Percentiles rank a stretch among this genome's conserved stretches.
Evolutionary conservation across 345 rosid genomes (phyloP).

Genomic region (Gossypium australe): DNA sequence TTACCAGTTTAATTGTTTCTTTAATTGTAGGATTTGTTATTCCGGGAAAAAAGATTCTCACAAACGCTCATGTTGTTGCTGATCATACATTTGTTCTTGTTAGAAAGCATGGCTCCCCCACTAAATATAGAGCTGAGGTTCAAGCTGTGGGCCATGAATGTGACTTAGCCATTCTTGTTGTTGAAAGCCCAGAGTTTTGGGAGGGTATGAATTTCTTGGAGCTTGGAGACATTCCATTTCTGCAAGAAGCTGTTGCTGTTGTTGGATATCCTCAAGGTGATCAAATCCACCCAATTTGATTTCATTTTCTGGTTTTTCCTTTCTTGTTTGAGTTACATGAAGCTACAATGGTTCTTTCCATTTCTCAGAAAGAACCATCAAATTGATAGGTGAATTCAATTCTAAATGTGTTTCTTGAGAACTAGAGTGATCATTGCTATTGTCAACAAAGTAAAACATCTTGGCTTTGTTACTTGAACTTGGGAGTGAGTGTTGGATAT

Average conservation of each 20-base stretch:
- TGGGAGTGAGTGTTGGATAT: too few species aligned
- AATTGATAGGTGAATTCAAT: neutral
- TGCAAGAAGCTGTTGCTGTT: slow-evolving; percentile 73
- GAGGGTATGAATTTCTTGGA: slow-evolving; percentile 57
- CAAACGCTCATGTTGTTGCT: slow-evolving; percentile 88
- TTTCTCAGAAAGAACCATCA: neutral
- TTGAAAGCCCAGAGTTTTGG: slow-evolving; percentile 65
- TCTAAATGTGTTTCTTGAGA: neutral
- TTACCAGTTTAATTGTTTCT: neutral
- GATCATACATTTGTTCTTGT: slow-evolving; percentile 79
- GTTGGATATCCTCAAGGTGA: slow-evolving; percentile 94
- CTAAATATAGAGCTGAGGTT: slow-evolving; percentile 60
- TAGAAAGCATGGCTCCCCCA: slow-evolving; percentile 78
- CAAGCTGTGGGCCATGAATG: slow-evolving; percentile 82
- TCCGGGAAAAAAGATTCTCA: slow-evolving; percentile 60
- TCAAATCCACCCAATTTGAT: neutral
- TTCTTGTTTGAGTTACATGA: neutral
- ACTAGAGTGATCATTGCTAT: neutral
- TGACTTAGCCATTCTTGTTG: slow-evolving; percentile 70
- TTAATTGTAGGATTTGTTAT: slow-evolving; percentile 47
- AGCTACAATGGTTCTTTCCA: neutral
- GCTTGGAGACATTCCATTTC: slow-evolving; percentile 67
- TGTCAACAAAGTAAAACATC: neutral
- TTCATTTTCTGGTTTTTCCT: neutral
- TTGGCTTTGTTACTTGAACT: too few species aligned